Base-by-base conservation (phyloP, 1,139 yeast genomes). In the Lodderomyces margitis region DNA sequence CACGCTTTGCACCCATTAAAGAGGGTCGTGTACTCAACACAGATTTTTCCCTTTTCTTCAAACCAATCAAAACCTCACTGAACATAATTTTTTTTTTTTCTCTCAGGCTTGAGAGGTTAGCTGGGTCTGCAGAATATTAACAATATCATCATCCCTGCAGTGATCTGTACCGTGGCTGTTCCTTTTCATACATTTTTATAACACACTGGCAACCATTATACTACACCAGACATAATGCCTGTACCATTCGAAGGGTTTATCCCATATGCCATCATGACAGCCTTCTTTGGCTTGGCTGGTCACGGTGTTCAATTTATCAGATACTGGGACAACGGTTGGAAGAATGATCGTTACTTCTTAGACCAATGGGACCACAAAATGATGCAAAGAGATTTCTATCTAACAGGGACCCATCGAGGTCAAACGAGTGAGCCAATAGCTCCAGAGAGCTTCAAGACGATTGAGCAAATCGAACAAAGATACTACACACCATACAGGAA, bases 341-440 rank as follows among this genome's bases (percentile, higher is more conserved):
- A 72, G 51, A 69, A 70, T 42, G 77, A 72, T 58, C 59, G 78
- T 53, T 72, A 58, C 49, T 68, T 70, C 54, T 66, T 72, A 54
- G 78, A 72, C 54, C 58, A 53, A 15, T 72, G 73, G 66, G 78
- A 72, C 59, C 57, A 61, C 41, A 68, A 70, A 64, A 71, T 81
- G 78, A 70, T 79, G 67, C 83, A 81, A 52, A 74, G 95, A 57
- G 95, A 87, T 61, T 73, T 78, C 58, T 72, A 89, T 51, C 68
- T 87, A 55, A 87, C 95, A 9, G 95, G 95, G 19, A 73, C 74
- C 36, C 71, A 68, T 54, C 74, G 95, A 57, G 91, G 83, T 20
- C 94, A 86, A 60, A 64, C 75, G 40, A 81, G 79, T 49, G 78
- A 75, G 41, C 76, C 91, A 7, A 65, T 75, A 39, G 95, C 95